Percentiles rank a stretch among this genome's conserved stretches.
These are phyloP conservation scores for Calonectria montana DNA, from an alignment of 2,329 filamentous ascomycete species.

Conservation along the genomic window DNA sequence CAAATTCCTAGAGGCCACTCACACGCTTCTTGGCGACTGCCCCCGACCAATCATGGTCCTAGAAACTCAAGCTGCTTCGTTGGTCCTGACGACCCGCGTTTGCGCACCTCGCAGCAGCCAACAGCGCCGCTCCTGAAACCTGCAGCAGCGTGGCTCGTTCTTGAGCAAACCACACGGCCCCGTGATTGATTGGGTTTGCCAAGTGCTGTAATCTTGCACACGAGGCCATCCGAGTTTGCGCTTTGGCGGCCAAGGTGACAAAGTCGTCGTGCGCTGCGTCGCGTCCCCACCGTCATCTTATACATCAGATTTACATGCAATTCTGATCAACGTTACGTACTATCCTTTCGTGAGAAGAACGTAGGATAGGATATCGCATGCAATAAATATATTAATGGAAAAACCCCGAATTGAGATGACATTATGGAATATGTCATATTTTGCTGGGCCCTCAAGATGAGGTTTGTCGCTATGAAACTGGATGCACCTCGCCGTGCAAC, in stretches of 20 bases:
- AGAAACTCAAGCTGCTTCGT: not conserved
- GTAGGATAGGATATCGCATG: no score
- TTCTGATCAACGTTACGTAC: not conserved
- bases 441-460: no score
- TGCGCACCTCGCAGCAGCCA: slow-evolving; percentile 26
- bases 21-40: not conserved
- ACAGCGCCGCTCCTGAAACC: slow-evolving; percentile 26
- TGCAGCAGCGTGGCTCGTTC: slow-evolving; percentile 7
- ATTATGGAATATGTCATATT: no score
- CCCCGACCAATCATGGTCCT: not conserved
- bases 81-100: slow-evolving; percentile 14
- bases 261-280: not conserved
- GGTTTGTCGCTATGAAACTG: no score
- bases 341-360: no score
- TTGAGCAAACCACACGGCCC: not conserved
- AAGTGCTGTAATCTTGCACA: not conserved
- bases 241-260: not conserved
- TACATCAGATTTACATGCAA: not conserved
- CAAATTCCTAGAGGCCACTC: slow-evolving; percentile 17
- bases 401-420: no score
- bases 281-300: not conserved
- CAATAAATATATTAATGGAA: no score
- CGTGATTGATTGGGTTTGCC: not conserved
- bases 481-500: no score
- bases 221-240: not conserved